Percentiles rank a stretch among this genome's conserved stretches.
These are phyloP conservation scores for Lentinula raphanica DNA, from an alignment of 768 basidiomycete genomes.

Conservation along the genomic window DNA sequence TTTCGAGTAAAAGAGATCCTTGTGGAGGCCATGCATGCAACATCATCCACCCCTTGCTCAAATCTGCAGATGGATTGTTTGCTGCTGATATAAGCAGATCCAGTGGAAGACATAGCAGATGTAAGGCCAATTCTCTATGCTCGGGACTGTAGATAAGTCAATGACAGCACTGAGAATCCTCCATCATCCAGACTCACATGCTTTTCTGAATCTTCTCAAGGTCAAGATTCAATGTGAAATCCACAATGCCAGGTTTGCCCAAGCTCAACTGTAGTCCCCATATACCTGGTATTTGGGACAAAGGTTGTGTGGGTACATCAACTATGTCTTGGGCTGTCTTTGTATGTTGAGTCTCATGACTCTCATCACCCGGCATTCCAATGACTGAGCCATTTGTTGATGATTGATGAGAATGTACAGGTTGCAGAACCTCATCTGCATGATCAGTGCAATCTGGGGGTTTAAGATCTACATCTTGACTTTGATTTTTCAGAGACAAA, in stretches of 20 bases:
- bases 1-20: slow-evolving; percentile 39
- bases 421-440: background rate
- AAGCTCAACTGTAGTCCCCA: slow-evolving; percentile 34
- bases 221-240: slow-evolving; percentile 33
- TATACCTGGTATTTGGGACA: slow-evolving; percentile 35
- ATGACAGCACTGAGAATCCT: background rate
- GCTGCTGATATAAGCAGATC: slow-evolving; percentile 11
- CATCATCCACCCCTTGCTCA: slow-evolving; percentile 11
- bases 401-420: no score
- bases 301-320: slow-evolving; percentile 16
- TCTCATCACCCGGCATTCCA: background rate
- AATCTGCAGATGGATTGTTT: background rate
- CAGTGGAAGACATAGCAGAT: slow-evolving; percentile 29
- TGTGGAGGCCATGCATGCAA: slow-evolving; percentile 36
- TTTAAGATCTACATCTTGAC: background rate
- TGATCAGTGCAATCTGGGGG: background rate
- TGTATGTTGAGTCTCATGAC: no score
- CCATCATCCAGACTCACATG: slow-evolving; percentile 10
- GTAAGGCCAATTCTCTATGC: slow-evolving; percentile 21
- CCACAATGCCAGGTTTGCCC: slow-evolving; percentile 25
- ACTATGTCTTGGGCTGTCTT: no score
- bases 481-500: background rate
- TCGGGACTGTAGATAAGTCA: background rate
- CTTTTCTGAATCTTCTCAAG: slow-evolving; percentile 28
- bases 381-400: background rate